Percentiles rank a stretch among this genome's conserved stretches.
Evolutionary conservation across 768 basidiomycete species (phyloP).

Genomic region (Tylopilus intermedius): DNA sequence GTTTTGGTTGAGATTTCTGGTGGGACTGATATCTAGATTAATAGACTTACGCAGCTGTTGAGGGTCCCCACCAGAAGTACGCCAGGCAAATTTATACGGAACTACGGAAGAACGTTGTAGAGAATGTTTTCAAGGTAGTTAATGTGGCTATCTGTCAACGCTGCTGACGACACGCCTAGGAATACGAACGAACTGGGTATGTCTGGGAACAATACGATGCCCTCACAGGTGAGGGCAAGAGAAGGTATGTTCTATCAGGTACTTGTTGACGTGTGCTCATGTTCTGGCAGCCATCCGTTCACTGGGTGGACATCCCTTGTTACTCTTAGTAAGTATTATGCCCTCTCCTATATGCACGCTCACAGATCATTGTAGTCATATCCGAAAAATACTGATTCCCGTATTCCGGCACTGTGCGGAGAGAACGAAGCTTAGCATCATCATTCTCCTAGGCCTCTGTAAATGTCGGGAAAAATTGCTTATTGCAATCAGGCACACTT

Average conservation of each 20-base stretch:
- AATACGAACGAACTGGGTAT: constrained; percentile 89
- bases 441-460: not conserved
- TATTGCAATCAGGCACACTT: no score
- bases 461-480: no score
- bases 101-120: constrained; percentile 74
- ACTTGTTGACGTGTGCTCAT: constrained; percentile 6
- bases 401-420: not conserved
- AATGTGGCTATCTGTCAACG: not conserved
- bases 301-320: constrained; percentile 95
- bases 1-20: not conserved
- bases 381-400: constrained; percentile 58
- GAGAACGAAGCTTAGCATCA: not conserved
- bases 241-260: constrained; percentile 58
- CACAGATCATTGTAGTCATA: constrained; percentile 41
- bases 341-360: not conserved
- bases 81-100: constrained; percentile 78
- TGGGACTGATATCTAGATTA: constrained; percentile 2
- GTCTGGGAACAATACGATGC: constrained; percentile 98
- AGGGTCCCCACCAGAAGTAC: constrained; percentile 75
- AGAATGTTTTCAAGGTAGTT: constrained; percentile 69
- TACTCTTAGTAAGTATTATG: constrained; percentile 65
- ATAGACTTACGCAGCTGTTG: constrained; percentile 70
- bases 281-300: constrained; percentile 74
- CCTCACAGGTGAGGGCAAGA: constrained; percentile 70
- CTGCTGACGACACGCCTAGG: constrained; percentile 40